phyloP scores from a whole-genome alignment of 2,329 filamentous ascomycete genomes.

The Claviceps paspali region DNA sequence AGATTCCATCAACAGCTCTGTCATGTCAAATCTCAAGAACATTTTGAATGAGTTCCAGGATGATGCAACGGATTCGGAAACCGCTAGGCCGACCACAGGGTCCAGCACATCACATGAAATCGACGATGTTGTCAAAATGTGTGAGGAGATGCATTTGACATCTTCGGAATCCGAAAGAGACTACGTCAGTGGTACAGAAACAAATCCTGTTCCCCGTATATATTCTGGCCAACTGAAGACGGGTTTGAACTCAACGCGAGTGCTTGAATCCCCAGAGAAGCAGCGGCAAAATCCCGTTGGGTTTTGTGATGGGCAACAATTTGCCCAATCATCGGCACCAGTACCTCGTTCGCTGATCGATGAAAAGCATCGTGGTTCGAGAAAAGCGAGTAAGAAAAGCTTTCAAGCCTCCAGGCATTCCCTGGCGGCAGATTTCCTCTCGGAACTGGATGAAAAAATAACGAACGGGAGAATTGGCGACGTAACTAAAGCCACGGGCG shows the following conservation, averaged over 20 bases:
- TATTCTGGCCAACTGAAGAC: not conserved
- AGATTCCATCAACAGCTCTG: not conserved
- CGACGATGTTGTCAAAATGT: not conserved
- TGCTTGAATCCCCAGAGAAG: not conserved
- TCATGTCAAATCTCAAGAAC: not conserved
- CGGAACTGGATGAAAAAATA: constrained; percentile 52
- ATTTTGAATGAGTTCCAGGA: not conserved
- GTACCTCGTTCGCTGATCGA: not conserved
- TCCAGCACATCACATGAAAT: not conserved
- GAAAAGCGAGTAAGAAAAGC: constrained; percentile 28
- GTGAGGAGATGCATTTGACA: constrained; percentile 1
- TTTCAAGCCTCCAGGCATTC: constrained; percentile 49
- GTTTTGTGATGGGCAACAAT: not conserved
- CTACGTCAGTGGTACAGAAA: not conserved
- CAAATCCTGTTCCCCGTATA: not conserved
- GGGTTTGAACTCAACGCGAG: not conserved
- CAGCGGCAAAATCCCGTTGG: not conserved
- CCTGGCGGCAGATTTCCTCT: constrained; percentile 48
- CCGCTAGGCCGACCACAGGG: not conserved
- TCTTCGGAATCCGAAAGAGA: not conserved
- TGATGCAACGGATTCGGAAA: not conserved
- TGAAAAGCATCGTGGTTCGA: not conserved
- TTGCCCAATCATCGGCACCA: not conserved
- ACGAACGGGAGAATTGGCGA: constrained; percentile 42
- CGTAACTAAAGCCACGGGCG: constrained; percentile 49